Evolutionary conservation across 108 stramenopile species (phyloP), one percentile per base, ranked within the genome.

Genomic region (Cyclotella choctawhatcheeana): DNA sequence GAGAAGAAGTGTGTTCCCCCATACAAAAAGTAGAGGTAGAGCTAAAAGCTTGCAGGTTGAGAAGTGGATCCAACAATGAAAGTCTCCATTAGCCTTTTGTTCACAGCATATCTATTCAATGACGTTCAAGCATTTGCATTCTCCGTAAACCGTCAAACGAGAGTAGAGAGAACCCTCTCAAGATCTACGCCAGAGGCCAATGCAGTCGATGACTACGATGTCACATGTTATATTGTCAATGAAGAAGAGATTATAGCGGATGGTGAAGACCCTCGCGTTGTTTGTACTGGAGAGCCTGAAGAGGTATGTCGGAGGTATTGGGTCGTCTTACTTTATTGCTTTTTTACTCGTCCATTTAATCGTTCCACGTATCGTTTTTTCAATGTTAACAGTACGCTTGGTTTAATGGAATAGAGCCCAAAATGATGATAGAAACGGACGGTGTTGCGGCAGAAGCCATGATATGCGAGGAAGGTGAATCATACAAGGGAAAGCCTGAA

Each of bases 371-470:
- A 10, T n/a, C 8, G 18, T 48, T 8, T 48, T 4, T n/a, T 48
- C 47, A 48, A 17, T 48, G 33, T 7, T 34, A 21, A 20, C 68
- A 84, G 79, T 84, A 85, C 63, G 86, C 86, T 29, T 87, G 86
- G 86, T 87, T 75, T 72, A 82, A 87, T 66, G 86, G 86, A 16
- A 59, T 85, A 8, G 84, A 85, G 43, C 64, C 73, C 8, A 69
- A 79, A 44, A 71, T 68, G 20, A 81, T 83, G 75, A 29, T 80
- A 16, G 56, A 67, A 55, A 69, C 79, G 35, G 74, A 83, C 48
- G 81, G 63, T 17, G 45, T 29, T 12, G 22, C 45, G 7, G 77
- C 79, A 37, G 82, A 74, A 0, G 56, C 51, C 12, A 48, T 65
- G 29, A 59, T 83, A 34, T 87, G 86, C 55, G 73, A 83, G 1